Evolutionary conservation across 1,284 basidiomycete species (phyloP).

Genomic region (Ceratobasidium sp.): DNA sequence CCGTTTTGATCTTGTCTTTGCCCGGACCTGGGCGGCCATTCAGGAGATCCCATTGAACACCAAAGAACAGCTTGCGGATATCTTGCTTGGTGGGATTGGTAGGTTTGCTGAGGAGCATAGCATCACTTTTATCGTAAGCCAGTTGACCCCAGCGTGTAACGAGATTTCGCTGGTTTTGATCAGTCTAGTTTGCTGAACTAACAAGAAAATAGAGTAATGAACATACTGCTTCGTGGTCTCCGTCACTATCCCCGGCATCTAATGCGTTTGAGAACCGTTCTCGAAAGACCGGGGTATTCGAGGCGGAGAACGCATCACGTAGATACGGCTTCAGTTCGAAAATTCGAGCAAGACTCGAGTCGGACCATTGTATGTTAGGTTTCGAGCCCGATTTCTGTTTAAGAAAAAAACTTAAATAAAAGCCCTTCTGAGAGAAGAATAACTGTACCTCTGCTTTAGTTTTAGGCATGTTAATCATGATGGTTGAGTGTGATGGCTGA

Average conservation of each 20-base stretch:
- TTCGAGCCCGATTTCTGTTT: neutral
- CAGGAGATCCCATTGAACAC: constrained; percentile 12
- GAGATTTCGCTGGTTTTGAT: neutral
- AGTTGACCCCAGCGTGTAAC: constrained; percentile 5
- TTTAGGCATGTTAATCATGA: neutral
- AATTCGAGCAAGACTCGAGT: constrained; percentile 4
- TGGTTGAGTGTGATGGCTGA: neutral
- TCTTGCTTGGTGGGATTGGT: neutral
- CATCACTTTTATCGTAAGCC: neutral
- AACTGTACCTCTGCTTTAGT: neutral
- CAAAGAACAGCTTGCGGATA: neutral
- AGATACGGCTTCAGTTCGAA: constrained; percentile 6
- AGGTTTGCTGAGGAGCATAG: neutral
- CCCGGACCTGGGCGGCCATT: neutral
- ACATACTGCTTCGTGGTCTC: constrained; percentile 21
- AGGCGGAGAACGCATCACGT: neutral
- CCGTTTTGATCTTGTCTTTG: neutral
- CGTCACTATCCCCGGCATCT: neutral
- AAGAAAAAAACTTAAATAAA: neutral
- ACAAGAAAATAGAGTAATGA: neutral
- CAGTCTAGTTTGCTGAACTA: neutral
- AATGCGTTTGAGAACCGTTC: neutral
- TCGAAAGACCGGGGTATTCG: neutral
- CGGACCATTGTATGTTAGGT: constrained; percentile 2
- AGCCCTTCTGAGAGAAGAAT: neutral